These are phyloP conservation scores for Ganoderma boninense DNA, from an alignment of 1,284 basidiomycete species.

Conservation along the genomic window DNA sequence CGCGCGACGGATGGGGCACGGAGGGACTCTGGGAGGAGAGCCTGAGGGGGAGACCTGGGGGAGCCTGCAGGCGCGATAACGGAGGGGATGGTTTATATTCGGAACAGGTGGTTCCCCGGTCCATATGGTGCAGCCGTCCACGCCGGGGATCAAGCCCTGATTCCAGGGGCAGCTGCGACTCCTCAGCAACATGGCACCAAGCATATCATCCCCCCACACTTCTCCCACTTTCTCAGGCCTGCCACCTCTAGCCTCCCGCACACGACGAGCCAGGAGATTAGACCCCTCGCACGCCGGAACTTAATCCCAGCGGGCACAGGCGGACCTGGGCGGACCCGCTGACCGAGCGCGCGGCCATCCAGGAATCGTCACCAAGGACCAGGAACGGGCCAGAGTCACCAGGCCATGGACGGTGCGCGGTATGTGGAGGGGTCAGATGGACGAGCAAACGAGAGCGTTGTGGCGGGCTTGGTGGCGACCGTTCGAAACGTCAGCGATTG, in stretches of 20 bases:
- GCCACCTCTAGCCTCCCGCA: not conserved
- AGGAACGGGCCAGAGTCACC: not conserved
- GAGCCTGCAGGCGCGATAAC: constrained; percentile 8
- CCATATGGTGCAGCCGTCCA: constrained; percentile 10
- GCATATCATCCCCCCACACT: constrained; percentile 4
- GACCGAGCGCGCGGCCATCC: not conserved
- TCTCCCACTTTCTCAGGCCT: constrained; percentile 5
- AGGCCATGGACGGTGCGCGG: no score
- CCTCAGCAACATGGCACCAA: not conserved
- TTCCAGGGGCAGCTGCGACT: constrained; percentile 6
- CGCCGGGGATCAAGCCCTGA: constrained; percentile 1
- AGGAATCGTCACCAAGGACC: not conserved
- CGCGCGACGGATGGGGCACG: constrained; percentile 11
- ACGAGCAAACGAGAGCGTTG: not conserved
- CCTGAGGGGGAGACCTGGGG: constrained; percentile 6
- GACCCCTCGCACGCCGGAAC: not conserved
- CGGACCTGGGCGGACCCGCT: not conserved
- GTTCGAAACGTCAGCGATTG: not conserved
- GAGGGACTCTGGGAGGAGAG: constrained; percentile 19
- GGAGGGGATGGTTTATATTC: constrained; percentile 16
- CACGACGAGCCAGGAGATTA: not conserved
- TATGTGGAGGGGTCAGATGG: not conserved
- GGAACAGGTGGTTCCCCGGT: constrained; percentile 11
- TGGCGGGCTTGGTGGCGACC: not conserved
- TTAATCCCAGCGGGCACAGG: not conserved